These are phyloP conservation scores for Diaporthe ilicicola DNA, from an alignment of 2,329 filamentous ascomycete species.

Conservation along the genomic window DNA sequence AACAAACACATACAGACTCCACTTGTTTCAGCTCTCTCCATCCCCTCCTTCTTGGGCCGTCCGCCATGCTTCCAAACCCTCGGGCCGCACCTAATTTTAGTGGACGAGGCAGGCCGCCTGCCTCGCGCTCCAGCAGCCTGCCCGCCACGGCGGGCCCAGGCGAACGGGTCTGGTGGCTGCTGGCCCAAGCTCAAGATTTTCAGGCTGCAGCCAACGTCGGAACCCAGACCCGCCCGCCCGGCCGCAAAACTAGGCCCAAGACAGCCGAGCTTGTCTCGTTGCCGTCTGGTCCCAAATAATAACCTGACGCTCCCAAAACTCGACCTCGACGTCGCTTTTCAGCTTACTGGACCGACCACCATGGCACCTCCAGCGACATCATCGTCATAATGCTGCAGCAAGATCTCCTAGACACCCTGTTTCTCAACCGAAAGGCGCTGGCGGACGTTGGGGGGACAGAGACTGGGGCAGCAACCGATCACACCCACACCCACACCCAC, in stretches of 20 bases:
- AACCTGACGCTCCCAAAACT: neutral
- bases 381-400: conserved; percentile 30
- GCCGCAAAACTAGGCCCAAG: conserved; percentile 21
- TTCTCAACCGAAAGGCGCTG: conserved; percentile 31
- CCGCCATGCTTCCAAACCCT: neutral
- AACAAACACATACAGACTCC: too few species aligned
- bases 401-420: conserved; percentile 31
- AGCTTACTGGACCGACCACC: neutral
- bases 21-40: neutral
- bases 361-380: conserved; percentile 17
- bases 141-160: conserved; percentile 3
- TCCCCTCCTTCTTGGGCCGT: neutral
- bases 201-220: neutral
- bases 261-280: neutral
- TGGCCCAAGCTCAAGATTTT: conserved; percentile 29
- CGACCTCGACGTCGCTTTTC: neutral
- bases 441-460: conserved; percentile 24
- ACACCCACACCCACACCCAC: neutral
- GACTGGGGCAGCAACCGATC: neutral
- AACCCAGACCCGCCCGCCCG: conserved; percentile 2
- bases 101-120: neutral
- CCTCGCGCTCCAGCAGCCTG: neutral
- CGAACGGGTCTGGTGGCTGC: conserved; percentile 27
- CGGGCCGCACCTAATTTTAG: conserved; percentile 6
- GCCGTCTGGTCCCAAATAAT: neutral